Evolutionary conservation across 352 stramenopile genomes (phyloP).

Genomic region (Globisporangium nodosum): DNA sequence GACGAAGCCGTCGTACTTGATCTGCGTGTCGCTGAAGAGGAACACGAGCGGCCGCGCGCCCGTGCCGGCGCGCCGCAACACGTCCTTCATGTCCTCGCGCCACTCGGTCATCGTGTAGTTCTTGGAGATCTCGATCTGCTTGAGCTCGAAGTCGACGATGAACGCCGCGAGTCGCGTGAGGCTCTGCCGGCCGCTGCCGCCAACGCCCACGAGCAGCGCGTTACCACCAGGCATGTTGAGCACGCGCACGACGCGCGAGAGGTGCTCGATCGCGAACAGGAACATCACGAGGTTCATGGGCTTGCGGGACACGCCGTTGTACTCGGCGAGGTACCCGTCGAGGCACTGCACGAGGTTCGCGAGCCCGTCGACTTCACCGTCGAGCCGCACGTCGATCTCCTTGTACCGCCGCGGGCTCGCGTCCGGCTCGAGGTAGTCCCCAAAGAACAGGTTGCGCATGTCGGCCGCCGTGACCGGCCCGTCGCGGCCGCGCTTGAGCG

Average conservation of each 20-base stretch:
- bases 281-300: constrained; percentile 97
- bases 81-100: constrained; percentile 93
- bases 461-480: constrained; percentile 68
- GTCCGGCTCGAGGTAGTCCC: constrained; percentile 87
- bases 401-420: constrained; percentile 74
- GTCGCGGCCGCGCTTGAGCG: constrained; percentile 65
- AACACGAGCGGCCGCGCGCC: constrained; percentile 88
- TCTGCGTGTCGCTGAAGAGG: constrained; percentile 94
- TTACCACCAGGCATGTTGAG: constrained; percentile 95
- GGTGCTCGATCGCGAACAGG: constrained; percentile 93
- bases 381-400: constrained; percentile 68
- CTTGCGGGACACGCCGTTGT: constrained; percentile 91
- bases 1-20: constrained; percentile 95
- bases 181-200: constrained; percentile 89
- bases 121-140: constrained; percentile 95
- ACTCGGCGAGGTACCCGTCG: constrained; percentile 89
- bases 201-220: constrained; percentile 90
- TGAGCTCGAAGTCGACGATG: constrained; percentile 91
- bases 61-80: constrained; percentile 86
- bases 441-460: constrained; percentile 92
- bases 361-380: constrained; percentile 73
- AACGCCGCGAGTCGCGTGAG: constrained; percentile 90
- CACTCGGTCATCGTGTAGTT: constrained; percentile 94
- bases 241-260: constrained; percentile 89
- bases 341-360: constrained; percentile 76